Evolutionary conservation across 768 basidiomycete species (phyloP), one percentile per base, ranked within the genome.

Genomic region (Basidioascus undulatus): DNA sequence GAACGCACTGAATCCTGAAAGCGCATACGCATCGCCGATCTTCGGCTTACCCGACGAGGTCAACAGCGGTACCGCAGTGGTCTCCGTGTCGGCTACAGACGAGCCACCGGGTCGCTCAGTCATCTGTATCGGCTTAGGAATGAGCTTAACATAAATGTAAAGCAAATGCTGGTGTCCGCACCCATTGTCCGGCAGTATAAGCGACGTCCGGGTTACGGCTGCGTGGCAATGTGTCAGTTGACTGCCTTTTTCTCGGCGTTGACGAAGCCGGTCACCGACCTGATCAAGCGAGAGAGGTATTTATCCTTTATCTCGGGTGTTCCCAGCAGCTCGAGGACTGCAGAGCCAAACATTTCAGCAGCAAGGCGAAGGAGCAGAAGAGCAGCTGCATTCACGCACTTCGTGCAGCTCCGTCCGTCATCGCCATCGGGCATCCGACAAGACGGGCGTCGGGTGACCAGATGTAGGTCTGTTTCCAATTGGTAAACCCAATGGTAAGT

Each of bases 101-200:
- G 76, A 79, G 3, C 75, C 74, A 27, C 76, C 76, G 11, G 74
- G 67, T 18, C 44, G 25, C 45, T 49, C 46, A 1, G 49, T 50
- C 49, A 50, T 50, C n/a, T n/a, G n/a, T n/a, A n/a, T n/a, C n/a
- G n/a, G n/a, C n/a, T n/a, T n/a, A n/a, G n/a, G n/a, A n/a, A n/a
- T n/a, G n/a, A n/a, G n/a, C n/a, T n/a, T n/a, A n/a, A n/a, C n/a
- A n/a, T n/a, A n/a, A n/a, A n/a, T n/a, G n/a, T n/a, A n/a, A n/a
- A n/a, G n/a, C n/a, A n/a, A n/a, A n/a, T n/a, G n/a, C n/a, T n/a
- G n/a, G n/a, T n/a, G n/a, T n/a, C n/a, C n/a, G n/a, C n/a, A 77
- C 78, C 76, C 76, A 81, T 56, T 81, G 78, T 0, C 78, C 78
- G 9, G 76, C 68, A 5, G 72, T 76, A 45, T 71, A 80, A 0